A percentile compares a stretch with the other conserved stretches of the same genome.
phyloP scores from a whole-genome alignment of 495 filamentous ascomycete genomes.

The Astrothelium macrocarpum region DNA sequence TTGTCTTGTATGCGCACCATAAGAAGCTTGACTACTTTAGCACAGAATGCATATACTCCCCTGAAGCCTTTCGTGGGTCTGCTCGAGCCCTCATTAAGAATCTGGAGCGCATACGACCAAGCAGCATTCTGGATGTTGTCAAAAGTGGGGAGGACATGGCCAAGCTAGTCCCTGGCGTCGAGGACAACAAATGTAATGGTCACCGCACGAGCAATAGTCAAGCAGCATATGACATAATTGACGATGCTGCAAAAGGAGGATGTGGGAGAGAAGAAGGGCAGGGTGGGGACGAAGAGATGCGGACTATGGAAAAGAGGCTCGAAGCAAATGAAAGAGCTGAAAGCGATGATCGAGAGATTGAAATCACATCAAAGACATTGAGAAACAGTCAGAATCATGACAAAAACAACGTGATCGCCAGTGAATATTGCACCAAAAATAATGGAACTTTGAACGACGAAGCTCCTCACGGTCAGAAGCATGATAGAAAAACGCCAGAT shows the following conservation, averaged over 20 bases:
- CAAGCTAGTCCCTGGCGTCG: slow-evolving; percentile 59
- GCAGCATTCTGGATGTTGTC: slow-evolving; percentile 89
- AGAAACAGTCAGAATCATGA: background rate
- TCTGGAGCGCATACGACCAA: slow-evolving; percentile 82
- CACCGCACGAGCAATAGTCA: slow-evolving; percentile 27
- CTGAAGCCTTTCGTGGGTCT: slow-evolving; percentile 93
- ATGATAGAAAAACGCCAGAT: slow-evolving; percentile 10
- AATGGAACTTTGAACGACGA: background rate
- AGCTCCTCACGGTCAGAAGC: slow-evolving; percentile 7
- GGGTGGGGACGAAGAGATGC: slow-evolving; percentile 74
- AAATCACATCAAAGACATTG: slow-evolving; percentile 39
- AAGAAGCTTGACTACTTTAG: slow-evolving; percentile 95
- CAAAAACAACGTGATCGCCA: background rate
- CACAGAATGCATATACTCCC: slow-evolving; percentile 96
- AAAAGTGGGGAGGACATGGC: slow-evolving; percentile 95
- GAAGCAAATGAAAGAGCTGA: slow-evolving; percentile 53
- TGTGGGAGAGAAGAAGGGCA: slow-evolving; percentile 69
- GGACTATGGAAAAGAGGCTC: slow-evolving; percentile 76
- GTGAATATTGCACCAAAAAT: background rate
- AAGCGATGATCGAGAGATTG: slow-evolving; percentile 52
- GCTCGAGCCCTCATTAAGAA: slow-evolving; percentile 90
- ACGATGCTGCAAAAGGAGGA: slow-evolving; percentile 44
- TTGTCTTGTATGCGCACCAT: slow-evolving; percentile 93
- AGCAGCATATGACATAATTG: slow-evolving; percentile 11
- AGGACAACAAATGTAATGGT: slow-evolving; percentile 25